Evolutionary conservation across 805 yeast species (phyloP).

Genomic region (Wickerhamomyces ciferrii): DNA sequence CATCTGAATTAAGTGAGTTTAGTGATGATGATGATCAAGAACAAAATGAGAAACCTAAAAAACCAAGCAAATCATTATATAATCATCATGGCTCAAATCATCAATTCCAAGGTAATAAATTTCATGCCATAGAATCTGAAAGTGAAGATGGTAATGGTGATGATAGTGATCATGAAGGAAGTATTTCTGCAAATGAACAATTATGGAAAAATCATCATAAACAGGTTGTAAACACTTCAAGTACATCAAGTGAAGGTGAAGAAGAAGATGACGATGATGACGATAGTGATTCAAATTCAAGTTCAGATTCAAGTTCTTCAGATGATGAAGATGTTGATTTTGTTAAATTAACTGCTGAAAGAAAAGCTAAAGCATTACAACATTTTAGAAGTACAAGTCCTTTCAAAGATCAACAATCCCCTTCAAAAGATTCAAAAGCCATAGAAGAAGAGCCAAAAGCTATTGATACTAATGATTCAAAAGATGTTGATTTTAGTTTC

Average conservation of each 20-base stretch:
- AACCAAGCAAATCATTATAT: too few species aligned
- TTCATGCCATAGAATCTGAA: slow-evolving; percentile 29
- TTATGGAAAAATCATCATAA: slow-evolving; percentile 21
- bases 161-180: slow-evolving; percentile 14
- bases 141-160: slow-evolving; percentile 24
- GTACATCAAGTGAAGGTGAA: slow-evolving; percentile 28
- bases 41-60: too few species aligned
- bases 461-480: background rate
- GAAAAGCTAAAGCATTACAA: slow-evolving; percentile 51
- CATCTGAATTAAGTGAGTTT: slow-evolving; percentile 31
- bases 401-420: slow-evolving; percentile 17
- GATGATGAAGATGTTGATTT: slow-evolving; percentile 70
- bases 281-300: slow-evolving; percentile 29
- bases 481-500: slow-evolving; percentile 36
- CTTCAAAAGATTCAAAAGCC: background rate
- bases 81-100: background rate
- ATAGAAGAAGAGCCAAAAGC: slow-evolving; percentile 1
- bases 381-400: slow-evolving; percentile 33
- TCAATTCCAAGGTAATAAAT: slow-evolving; percentile 7
- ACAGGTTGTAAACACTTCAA: slow-evolving; percentile 25
- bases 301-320: slow-evolving; percentile 41
- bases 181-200: slow-evolving; percentile 21
- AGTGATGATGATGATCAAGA: slow-evolving; percentile 25
- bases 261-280: slow-evolving; percentile 28
- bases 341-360: slow-evolving; percentile 64